Conservation (phyloP, 148 eudicot species). For the Rhododendron williamsianum region DNA sequence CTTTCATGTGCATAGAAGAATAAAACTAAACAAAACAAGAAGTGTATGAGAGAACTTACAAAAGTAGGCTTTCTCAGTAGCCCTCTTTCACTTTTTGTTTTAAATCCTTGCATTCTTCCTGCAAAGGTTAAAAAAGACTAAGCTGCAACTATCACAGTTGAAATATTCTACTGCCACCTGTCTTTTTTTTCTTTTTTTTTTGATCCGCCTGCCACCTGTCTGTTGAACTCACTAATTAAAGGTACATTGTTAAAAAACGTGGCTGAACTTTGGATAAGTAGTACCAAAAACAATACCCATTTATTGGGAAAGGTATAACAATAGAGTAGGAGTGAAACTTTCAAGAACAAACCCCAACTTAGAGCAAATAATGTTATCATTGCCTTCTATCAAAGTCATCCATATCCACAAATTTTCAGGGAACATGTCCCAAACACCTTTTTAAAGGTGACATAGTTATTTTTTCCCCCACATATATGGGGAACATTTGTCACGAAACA, state of each 20-base stretch:
- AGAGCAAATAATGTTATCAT: neutral
- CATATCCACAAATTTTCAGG: neutral
- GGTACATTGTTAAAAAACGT: neutral
- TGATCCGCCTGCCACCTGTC: neutral
- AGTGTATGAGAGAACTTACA: constrained; percentile 36
- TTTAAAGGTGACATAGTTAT: neutral
- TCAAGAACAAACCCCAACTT: neutral
- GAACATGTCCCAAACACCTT: neutral
- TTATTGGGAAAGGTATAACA: neutral
- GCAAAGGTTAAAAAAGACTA: constrained; percentile 7
- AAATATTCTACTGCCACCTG: neutral
- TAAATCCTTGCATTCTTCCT: constrained; percentile 64
- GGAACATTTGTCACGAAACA: neutral
- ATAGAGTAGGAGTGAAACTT: neutral
- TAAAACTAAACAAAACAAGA: neutral
- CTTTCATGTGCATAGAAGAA: neutral
- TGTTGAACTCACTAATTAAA: neutral
- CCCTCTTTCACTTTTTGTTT: constrained; percentile 43
- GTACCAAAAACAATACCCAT: neutral
- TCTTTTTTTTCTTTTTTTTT: neutral
- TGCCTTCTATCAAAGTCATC: neutral
- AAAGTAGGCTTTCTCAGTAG: constrained; percentile 46
- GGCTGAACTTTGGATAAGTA: neutral
- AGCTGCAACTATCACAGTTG: neutral
- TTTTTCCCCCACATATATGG: neutral